phyloP scores from a whole-genome alignment of 176 grass and related monocot genomes.

The Oryza officinalis region DNA sequence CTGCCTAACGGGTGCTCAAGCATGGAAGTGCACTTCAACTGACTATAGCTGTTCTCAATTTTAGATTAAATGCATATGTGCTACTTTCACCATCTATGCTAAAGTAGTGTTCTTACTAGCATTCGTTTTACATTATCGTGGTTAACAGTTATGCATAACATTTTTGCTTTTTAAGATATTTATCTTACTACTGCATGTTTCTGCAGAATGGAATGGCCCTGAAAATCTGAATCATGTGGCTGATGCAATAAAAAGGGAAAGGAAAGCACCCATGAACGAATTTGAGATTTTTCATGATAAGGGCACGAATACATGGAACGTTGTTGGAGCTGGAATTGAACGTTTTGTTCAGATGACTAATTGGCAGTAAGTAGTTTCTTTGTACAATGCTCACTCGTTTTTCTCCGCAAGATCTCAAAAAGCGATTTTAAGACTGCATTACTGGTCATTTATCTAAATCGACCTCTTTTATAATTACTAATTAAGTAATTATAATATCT shows the following conservation, averaged over 20 bases:
- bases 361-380: constrained; percentile 70
- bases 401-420: not conserved
- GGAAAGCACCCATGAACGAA: constrained; percentile 79
- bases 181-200: constrained; percentile 33
- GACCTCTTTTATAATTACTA: not conserved
- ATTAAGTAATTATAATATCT: not conserved
- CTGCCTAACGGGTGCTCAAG: not conserved
- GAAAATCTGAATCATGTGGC: constrained; percentile 91
- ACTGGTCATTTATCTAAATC: not conserved
- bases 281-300: constrained; percentile 89
- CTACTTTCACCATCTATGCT: constrained; percentile 14
- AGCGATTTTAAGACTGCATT: not conserved
- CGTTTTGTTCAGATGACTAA: constrained; percentile 99
- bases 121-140: not conserved
- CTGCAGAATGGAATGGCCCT: constrained; percentile 60
- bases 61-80: not conserved
- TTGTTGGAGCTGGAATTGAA: constrained; percentile 82
- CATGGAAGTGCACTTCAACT: constrained; percentile 15
- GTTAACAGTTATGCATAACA: not conserved
- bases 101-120: constrained; percentile 15
- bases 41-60: not conserved
- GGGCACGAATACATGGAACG: constrained; percentile 67
- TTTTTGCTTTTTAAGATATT: constrained; percentile 5
- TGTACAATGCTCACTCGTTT: not conserved
- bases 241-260: constrained; percentile 83